Evolutionary conservation across 192 early-diverging fungal species (phyloP).

Genomic region (Rhizophagus clarus): DNA sequence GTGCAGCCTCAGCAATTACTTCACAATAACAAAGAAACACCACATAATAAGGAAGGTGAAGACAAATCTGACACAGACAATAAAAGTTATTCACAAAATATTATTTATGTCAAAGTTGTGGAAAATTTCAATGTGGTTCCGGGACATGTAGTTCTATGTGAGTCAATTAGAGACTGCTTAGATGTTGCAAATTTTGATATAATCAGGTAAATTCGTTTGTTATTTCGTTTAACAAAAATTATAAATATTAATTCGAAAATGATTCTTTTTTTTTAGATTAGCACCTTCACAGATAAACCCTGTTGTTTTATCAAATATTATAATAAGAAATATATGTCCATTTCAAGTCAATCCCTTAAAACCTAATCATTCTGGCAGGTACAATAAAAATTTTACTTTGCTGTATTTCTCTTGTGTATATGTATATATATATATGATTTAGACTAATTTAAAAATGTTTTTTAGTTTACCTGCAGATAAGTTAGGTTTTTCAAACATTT

Average conservation of each 20-base stretch:
- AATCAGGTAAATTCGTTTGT: conserved; percentile 42
- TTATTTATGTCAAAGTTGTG: conserved; percentile 43
- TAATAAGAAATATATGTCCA: conserved; percentile 31
- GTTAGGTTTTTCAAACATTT: conserved; percentile 22
- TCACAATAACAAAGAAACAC: conserved; percentile 35
- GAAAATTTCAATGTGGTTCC: conserved; percentile 38
- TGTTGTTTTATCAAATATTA: conserved; percentile 33
- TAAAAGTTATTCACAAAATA: conserved; percentile 25
- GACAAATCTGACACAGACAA: conserved; percentile 41
- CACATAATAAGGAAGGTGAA: conserved; percentile 30
- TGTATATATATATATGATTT: too few species aligned
- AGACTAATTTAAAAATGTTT: background rate
- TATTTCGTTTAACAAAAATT: background rate
- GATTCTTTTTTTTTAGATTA: conserved; percentile 28
- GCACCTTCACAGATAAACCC: conserved; percentile 30
- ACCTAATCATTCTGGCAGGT: conserved; percentile 38
- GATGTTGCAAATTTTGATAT: conserved; percentile 52
- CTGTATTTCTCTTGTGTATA: too few species aligned
- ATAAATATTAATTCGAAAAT: background rate
- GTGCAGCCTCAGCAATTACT: conserved; percentile 39
- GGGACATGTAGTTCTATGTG: conserved; percentile 50
- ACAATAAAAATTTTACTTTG: conserved; percentile 25
- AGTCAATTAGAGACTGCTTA: conserved; percentile 43
- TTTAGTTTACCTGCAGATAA: conserved; percentile 15
- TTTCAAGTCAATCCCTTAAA: conserved; percentile 36